Evolutionary conservation across 139 green algal species (phyloP), one percentile per base, ranked within the genome.

Genomic region (Picochlorum sp.): DNA sequence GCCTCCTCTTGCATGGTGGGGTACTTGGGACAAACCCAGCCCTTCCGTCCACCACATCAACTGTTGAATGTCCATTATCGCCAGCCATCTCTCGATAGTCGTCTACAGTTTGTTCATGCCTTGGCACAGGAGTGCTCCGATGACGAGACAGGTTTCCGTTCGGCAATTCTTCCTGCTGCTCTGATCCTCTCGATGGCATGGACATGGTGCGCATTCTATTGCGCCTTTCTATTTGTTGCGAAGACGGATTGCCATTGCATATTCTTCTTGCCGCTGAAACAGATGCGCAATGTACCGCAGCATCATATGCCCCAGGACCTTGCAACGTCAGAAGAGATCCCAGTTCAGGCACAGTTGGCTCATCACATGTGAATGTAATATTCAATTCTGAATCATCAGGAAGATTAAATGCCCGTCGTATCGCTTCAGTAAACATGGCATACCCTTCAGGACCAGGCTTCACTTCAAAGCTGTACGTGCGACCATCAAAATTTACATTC

Each of bases 361-460:
- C 86, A 61, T 95, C 86, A 59, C 86, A 95, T 7, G 86, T 95
- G 77, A 94, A 95, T 0, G 83, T 93, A 61, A 94, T 94, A 75
- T 94, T 94, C 13, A 94, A 73, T 64, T 94, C 82, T n/a, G 59
- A 75, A 56, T 93, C 85, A 12, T 80, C 70, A 1, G 85, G 87
- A 29, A 95, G 79, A 33, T 63, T 65, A 56, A 95, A 95, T 6
- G 85, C 82, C 9, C 68, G 40, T 12, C 85, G 69, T 33, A 95
- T 95, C 52, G 80, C 72, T 35, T 83, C 61, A 0, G 87, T 94
- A 65, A 95, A 95, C 52, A 81, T 62, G 9, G 57, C 33, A 68
- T 95, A 95, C 28, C 87, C 87, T 14, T 86, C 76, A 10, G 65
- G 52, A 0, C 80, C 80, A 12, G 77, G 75, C 57, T 73, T 70